Percentiles rank a stretch among this genome's conserved stretches.
Conservation (phyloP, 768 basidiomycete genomes). For the Suillus brevipes region DNA sequence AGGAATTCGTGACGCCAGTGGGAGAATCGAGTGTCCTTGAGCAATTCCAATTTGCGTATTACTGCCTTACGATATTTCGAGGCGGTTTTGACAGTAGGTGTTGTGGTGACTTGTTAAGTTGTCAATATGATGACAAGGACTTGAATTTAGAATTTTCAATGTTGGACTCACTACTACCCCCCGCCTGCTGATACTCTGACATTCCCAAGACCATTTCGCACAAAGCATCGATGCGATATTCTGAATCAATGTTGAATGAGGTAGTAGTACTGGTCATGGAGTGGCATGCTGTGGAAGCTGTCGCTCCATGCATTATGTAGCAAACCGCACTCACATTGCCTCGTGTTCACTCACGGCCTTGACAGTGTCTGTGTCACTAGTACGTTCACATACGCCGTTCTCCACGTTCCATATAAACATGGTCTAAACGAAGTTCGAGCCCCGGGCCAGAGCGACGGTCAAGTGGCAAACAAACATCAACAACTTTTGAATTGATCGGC, state of each 20-base stretch:
- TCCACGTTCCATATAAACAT: not conserved
- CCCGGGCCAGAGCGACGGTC: no score
- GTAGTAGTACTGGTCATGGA: not conserved
- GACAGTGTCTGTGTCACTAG: not conserved
- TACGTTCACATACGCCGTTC: not conserved
- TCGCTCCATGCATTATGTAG: not conserved
- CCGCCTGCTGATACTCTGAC: not conserved
- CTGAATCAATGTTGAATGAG: not conserved
- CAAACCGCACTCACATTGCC: not conserved
- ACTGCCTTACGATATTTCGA: not conserved
- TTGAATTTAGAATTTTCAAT: not conserved
- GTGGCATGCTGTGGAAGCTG: not conserved
- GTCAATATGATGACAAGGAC: not conserved
- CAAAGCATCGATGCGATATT: not conserved
- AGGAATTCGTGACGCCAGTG: constrained; percentile 2
- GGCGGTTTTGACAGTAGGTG: not conserved
- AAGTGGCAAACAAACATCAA: no score
- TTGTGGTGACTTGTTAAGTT: not conserved
- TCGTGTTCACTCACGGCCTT: not conserved
- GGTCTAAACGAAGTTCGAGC: not conserved
- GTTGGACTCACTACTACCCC: not conserved
- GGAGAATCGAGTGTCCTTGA: not conserved
- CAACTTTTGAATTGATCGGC: no score
- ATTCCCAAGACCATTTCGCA: not conserved
- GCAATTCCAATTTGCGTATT: constrained; percentile 1